A percentile compares a stretch with the other conserved stretches of the same genome.
Conservation (phyloP, 306 rosid species). For the Prunus mira region DNA sequence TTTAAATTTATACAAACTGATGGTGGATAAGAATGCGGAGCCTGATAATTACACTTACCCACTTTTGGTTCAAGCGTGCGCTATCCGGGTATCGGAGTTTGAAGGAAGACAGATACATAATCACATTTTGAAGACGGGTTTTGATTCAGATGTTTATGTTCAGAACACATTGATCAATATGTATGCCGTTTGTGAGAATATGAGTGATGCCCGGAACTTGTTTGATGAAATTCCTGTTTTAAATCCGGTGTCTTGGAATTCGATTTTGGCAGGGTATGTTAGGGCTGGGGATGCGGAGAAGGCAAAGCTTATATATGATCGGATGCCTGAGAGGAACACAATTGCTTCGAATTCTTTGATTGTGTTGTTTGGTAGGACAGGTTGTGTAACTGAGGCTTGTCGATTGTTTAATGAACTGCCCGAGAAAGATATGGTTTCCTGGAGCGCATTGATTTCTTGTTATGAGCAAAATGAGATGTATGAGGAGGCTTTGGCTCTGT, state of each 20-base stretch:
- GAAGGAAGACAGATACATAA: slow-evolving; percentile 60
- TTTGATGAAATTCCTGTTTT: slow-evolving; percentile 64
- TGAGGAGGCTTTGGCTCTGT: slow-evolving; percentile 57
- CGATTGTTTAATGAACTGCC: slow-evolving; percentile 44
- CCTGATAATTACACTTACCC: slow-evolving; percentile 65
- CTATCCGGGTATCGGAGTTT: slow-evolving; percentile 36
- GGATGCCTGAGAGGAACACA: slow-evolving; percentile 55
- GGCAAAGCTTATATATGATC: slow-evolving; percentile 35
- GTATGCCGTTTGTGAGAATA: slow-evolving; percentile 59
- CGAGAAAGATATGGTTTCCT: slow-evolving; percentile 62
- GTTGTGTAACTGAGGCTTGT: slow-evolving; percentile 44
- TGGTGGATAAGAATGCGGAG: slow-evolving; percentile 26
- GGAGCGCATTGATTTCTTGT: slow-evolving; percentile 84
- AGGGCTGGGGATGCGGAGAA: slow-evolving; percentile 40
- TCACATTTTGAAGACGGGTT: slow-evolving; percentile 58
- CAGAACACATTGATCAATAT: slow-evolving; percentile 64
- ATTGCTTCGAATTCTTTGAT: slow-evolving; percentile 79
- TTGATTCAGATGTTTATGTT: slow-evolving; percentile 54
- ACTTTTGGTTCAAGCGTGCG: slow-evolving; percentile 59
- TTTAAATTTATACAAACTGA: slow-evolving; percentile 32
- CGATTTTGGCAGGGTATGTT: slow-evolving; percentile 69
- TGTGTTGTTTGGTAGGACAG: slow-evolving; percentile 50
- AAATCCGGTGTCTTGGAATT: slow-evolving; percentile 81
- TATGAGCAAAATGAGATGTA: slow-evolving; percentile 60
- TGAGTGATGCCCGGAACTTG: slow-evolving; percentile 51